Evolutionary conservation across 2,329 filamentous ascomycete species (phyloP), one percentile per base, ranked within the genome.

Genomic region (Penicillium psychrosexuale): DNA sequence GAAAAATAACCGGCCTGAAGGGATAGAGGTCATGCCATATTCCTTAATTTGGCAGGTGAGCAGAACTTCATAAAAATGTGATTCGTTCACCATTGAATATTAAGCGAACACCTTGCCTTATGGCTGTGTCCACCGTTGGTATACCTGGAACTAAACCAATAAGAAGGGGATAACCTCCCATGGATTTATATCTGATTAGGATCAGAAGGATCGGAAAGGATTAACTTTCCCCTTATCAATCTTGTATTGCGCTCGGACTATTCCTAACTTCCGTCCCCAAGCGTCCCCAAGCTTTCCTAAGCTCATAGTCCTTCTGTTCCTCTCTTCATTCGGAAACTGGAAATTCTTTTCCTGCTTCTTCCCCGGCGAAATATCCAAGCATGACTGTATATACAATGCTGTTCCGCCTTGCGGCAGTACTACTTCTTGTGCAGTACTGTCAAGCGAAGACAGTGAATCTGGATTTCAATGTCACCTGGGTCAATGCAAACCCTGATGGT

Each of bases 401-500:
- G 30, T 12, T 45, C 9, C 30, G 30, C 19, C 43, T 45, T 22
- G 9, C 30, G 43, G 30, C 30, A 34, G 30, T 45, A n/a, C 43
- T 45, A 7, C 13, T 49, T 33, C 7, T 58, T n/a, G 37, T 61
- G 13, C 56, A 59, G 22, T 51, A n/a, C 40, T 44, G 51, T 31
- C 60, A 61, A 24, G 59, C 59, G 17, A 61, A 61, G 53, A 61
- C 59, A 6, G 52, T 61, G 19, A 19, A 19, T 34, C 36, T 57
- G 57, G 72, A 82, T 60, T 83, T 78, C 64, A 78, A 83, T 59
- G 72, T 83, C 59, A 77, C 73, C 13, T 84, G 82, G 82, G 76
- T 81, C 5, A 75, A 69, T 43, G 79, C 79, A 15, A 82, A 82
- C 59, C 82, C 82, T 9, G 82, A 84, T 69, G 80, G 78, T n/a